A percentile compares a stretch with the other conserved stretches of the same genome.
These are phyloP conservation scores for Coprinellus aureogranulatus DNA, from an alignment of 768 basidiomycete genomes.

Conservation along the genomic window DNA sequence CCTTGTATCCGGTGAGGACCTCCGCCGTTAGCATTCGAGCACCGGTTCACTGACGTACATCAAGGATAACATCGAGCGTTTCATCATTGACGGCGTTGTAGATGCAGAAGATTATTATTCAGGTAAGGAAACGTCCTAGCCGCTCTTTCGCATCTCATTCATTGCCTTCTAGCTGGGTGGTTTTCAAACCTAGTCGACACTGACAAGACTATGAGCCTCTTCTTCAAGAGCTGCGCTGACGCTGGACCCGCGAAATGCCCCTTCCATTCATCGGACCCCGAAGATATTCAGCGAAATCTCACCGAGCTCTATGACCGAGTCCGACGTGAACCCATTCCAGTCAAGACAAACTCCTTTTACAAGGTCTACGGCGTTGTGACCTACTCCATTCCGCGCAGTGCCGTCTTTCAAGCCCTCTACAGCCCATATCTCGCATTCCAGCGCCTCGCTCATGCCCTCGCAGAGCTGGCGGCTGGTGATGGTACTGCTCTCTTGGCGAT, in stretches of 20 bases:
- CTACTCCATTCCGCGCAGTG: conserved; percentile 25
- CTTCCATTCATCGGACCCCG: conserved; percentile 37
- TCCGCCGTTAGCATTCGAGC: background rate
- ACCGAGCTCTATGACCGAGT: conserved; percentile 32
- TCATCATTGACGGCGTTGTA: conserved; percentile 41
- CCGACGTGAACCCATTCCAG: conserved; percentile 30
- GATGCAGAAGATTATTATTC: conserved; percentile 40
- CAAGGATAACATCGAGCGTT: conserved; percentile 36
- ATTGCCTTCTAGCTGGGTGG: conserved; percentile 27
- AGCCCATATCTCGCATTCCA: conserved; percentile 33
- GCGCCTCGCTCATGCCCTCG: conserved; percentile 32
- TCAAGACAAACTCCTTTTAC: conserved; percentile 17
- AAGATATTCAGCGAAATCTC: conserved; percentile 32
- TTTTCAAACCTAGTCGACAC: conserved; percentile 35
- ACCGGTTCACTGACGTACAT: background rate
- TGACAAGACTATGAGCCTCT: conserved; percentile 31
- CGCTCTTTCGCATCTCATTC: background rate
- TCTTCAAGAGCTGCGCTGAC: conserved; percentile 34
- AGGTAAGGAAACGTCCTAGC: conserved; percentile 18
- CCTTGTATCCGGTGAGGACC: conserved; percentile 20
- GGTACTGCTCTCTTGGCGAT: conserved; percentile 24
- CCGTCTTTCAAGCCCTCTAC: conserved; percentile 34
- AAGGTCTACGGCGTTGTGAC: conserved; percentile 38
- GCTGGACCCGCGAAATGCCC: conserved; percentile 36
- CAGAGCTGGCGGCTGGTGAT: conserved; percentile 32